These are phyloP conservation scores for Triticum timopheevii DNA, from an alignment of 176 grass and related monocot genomes.

Conservation along the genomic window DNA sequence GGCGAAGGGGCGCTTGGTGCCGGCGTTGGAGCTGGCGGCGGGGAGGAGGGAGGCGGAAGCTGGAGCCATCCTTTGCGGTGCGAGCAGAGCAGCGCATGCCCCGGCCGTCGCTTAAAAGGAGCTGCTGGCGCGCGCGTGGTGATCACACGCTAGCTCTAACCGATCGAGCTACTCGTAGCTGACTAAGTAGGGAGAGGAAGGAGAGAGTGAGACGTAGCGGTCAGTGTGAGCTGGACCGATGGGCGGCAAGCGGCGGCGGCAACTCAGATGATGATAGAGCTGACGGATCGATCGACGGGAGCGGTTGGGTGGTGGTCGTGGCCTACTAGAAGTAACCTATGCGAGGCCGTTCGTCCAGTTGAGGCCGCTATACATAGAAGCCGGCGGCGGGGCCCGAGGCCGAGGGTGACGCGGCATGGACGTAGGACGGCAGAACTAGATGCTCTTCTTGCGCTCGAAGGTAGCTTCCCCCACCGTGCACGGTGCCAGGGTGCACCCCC, in stretches of 20 bases:
- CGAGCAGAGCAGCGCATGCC: constrained; percentile 35
- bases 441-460: constrained; percentile 31
- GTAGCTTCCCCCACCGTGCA: neutral
- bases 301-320: neutral
- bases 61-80: constrained; percentile 31
- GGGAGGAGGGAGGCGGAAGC: constrained; percentile 6
- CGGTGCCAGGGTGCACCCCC: no score
- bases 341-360: neutral
- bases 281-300: neutral
- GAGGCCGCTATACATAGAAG: neutral
- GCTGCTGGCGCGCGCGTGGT: neutral
- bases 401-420: no score
- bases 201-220: neutral
- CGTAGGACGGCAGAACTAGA: neutral
- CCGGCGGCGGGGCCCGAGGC: neutral
- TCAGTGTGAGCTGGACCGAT: constrained; percentile 24
- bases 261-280: neutral
- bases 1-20: constrained; percentile 15
- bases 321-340: neutral
- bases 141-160: neutral
- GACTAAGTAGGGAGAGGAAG: neutral
- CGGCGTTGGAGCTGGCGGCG: neutral
- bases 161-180: neutral
- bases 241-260: neutral
- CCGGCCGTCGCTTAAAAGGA: constrained; percentile 1